Percentiles rank a stretch among this genome's conserved stretches.
Conservation (phyloP, 1,139 yeast species). For the Kodamaea alishanica region DNA sequence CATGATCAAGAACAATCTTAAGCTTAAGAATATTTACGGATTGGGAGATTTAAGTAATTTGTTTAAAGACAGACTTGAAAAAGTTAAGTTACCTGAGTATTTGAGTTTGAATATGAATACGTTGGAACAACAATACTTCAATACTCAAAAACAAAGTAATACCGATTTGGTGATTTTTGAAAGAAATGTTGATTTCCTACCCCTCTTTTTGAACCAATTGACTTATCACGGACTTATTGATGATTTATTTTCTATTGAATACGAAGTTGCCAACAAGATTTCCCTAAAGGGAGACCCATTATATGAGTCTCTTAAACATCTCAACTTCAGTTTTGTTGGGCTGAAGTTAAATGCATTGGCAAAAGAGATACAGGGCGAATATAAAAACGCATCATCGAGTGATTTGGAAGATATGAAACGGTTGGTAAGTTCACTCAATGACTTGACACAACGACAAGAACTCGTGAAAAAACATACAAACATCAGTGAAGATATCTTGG, state of each 20-base stretch:
- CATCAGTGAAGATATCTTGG: conserved; percentile 66
- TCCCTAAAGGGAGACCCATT: conserved; percentile 46
- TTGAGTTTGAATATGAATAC: conserved; percentile 26
- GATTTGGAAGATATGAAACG: conserved; percentile 65
- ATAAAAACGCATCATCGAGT: conserved; percentile 48
- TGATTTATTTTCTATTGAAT: conserved; percentile 60
- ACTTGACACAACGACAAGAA: conserved; percentile 64
- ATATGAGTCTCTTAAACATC: conserved; percentile 51
- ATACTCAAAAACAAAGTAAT: conserved; percentile 36
- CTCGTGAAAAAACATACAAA: conserved; percentile 71
- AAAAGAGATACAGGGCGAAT: conserved; percentile 63
- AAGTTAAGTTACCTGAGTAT: conserved; percentile 28
- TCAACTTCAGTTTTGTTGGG: conserved; percentile 82
- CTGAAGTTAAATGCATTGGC: conserved; percentile 69
- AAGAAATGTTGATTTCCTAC: conserved; percentile 66
- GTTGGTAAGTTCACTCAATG: conserved; percentile 69
- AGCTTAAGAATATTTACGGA: conserved; percentile 35
- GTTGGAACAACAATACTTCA: conserved; percentile 38
- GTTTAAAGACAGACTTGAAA: conserved; percentile 24
- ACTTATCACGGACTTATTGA: conserved; percentile 81
- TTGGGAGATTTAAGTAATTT: conserved; percentile 40
- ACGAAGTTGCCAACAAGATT: conserved; percentile 61
- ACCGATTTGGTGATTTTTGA: conserved; percentile 73
- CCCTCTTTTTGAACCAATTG: conserved; percentile 71
- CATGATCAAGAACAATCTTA: conserved; percentile 16